Conservation (phyloP, 352 stramenopile species). For the Phytophthora constricta region DNA sequence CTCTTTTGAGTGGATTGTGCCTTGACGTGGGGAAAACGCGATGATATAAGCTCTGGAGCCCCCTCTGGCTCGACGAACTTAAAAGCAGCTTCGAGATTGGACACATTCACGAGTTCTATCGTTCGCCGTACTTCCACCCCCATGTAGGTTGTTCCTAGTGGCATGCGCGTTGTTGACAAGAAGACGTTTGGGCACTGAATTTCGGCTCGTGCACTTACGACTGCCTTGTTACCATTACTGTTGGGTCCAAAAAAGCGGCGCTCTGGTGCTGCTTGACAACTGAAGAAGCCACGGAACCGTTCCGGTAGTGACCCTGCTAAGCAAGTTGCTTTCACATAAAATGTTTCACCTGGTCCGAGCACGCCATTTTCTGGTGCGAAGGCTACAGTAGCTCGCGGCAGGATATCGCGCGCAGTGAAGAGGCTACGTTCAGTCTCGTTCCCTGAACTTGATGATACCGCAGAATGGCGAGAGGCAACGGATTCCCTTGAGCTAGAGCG, state of each 20-base stretch:
- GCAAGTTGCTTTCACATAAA: slow-evolving; percentile 52
- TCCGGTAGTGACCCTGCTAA: slow-evolving; percentile 63
- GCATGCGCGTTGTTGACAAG: slow-evolving; percentile 54
- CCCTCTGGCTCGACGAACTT: slow-evolving; percentile 78
- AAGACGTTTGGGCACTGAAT: slow-evolving; percentile 84
- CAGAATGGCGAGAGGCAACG: slow-evolving; percentile 49
- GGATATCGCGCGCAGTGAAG: slow-evolving; percentile 51
- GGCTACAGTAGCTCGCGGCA: slow-evolving; percentile 50
- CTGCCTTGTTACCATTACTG: neutral
- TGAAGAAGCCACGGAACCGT: slow-evolving; percentile 62
- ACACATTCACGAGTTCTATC: slow-evolving; percentile 78
- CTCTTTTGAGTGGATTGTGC: slow-evolving; percentile 69
- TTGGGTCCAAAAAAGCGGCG: slow-evolving; percentile 26
- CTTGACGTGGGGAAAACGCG: slow-evolving; percentile 50
- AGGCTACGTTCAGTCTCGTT: slow-evolving; percentile 51
- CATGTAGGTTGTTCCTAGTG: slow-evolving; percentile 72
- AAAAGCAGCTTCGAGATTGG: slow-evolving; percentile 77
- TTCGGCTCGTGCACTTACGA: slow-evolving; percentile 68
- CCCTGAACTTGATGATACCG: slow-evolving; percentile 36
- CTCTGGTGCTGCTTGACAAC: slow-evolving; percentile 46
- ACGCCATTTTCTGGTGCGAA: slow-evolving; percentile 58
- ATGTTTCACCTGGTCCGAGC: slow-evolving; percentile 48
- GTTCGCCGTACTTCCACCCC: slow-evolving; percentile 54
- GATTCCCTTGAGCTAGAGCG: slow-evolving; percentile 63
- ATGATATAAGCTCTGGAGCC: slow-evolving; percentile 55